phyloP scores from a whole-genome alignment of 2,329 filamentous ascomycete species.

The Pyrenochaeta sp. region DNA sequence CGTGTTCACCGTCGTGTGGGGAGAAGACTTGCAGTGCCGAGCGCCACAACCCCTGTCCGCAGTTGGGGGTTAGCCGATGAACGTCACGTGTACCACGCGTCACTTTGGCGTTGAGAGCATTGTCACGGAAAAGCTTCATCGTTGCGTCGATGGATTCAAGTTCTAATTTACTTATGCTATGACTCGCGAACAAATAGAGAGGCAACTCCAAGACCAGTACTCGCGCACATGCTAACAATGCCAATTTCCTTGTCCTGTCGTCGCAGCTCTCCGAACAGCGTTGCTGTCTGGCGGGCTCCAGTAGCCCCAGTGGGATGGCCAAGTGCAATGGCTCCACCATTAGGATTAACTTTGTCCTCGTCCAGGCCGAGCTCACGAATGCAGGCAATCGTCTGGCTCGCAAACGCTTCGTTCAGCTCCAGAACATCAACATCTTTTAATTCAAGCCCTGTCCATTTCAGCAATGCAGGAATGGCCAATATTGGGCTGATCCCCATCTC shows the following conservation, averaged over 20 bases:
- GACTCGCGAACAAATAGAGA: conserved; percentile 42
- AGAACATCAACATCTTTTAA: conserved; percentile 86
- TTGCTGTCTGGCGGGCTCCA: conserved; percentile 81
- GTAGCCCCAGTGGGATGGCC: conserved; percentile 82
- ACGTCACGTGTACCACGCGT: conserved; percentile 8
- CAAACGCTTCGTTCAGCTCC: conserved; percentile 97
- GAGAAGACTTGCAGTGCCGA: conserved; percentile 17
- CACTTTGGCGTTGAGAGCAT: conserved; percentile 5
- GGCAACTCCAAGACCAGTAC: conserved; percentile 41
- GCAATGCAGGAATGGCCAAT: conserved; percentile 77
- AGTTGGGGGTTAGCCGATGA: not conserved
- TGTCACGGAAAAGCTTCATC: not conserved
- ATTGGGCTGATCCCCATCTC: conserved; percentile 95
- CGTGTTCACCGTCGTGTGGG: conserved; percentile 35
- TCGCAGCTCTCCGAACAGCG: conserved; percentile 73
- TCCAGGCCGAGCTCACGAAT: conserved; percentile 70
- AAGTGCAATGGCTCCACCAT: conserved; percentile 82
- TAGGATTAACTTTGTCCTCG: conserved; percentile 78
- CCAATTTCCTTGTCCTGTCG: conserved; percentile 76
- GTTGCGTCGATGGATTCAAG: too few species aligned
- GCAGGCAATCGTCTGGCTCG: conserved; percentile 95
- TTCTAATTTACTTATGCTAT: conserved; percentile 4
- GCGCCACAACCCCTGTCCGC: conserved; percentile 6
- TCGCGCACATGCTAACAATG: conserved; percentile 84
- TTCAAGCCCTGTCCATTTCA: conserved; percentile 76